phyloP scores from a whole-genome alignment of 139 green algal genomes.

The Auxenochlorella pyrenoidosa region DNA sequence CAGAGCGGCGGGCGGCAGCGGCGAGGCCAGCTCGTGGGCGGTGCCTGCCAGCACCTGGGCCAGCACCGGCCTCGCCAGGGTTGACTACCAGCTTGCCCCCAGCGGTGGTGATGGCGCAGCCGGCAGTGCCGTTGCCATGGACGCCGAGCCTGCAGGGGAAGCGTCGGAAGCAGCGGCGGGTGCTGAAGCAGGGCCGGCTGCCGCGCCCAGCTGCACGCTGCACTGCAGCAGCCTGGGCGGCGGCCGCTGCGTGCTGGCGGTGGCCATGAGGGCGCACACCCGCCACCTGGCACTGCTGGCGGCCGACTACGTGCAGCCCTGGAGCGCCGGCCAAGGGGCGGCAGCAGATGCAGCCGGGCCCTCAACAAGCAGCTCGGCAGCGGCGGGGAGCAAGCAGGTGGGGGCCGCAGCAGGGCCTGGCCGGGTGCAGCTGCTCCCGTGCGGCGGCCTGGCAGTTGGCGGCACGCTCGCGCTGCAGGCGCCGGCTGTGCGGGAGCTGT shows the following conservation, averaged over 20 bases:
- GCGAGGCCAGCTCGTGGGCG: background rate
- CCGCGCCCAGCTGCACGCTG: background rate
- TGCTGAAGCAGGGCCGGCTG: background rate
- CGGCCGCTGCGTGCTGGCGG: constrained; percentile 20
- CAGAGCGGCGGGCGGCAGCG: background rate
- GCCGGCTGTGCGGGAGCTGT: background rate
- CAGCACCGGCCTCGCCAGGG: background rate
- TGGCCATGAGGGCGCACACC: background rate
- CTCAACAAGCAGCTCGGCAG: background rate
- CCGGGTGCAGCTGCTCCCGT: background rate
- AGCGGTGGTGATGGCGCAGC: background rate
- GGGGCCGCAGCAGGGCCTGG: background rate
- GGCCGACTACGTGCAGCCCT: background rate
- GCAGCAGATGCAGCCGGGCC: background rate
- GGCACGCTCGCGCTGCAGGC: background rate
- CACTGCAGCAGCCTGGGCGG: constrained; percentile 43
- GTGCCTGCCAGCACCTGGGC: constrained; percentile 7
- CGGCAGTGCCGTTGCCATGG: background rate
- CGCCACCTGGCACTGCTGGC: constrained; percentile 14
- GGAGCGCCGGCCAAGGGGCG: background rate
- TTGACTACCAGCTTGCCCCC: constrained; percentile 12
- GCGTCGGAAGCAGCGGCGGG: background rate
- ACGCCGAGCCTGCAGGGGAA: background rate
- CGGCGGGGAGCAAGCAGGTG: background rate
- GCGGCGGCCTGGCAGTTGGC: background rate